These are phyloP conservation scores for Amyloporia xantha DNA, from an alignment of 768 basidiomycete genomes.

Conservation along the genomic window DNA sequence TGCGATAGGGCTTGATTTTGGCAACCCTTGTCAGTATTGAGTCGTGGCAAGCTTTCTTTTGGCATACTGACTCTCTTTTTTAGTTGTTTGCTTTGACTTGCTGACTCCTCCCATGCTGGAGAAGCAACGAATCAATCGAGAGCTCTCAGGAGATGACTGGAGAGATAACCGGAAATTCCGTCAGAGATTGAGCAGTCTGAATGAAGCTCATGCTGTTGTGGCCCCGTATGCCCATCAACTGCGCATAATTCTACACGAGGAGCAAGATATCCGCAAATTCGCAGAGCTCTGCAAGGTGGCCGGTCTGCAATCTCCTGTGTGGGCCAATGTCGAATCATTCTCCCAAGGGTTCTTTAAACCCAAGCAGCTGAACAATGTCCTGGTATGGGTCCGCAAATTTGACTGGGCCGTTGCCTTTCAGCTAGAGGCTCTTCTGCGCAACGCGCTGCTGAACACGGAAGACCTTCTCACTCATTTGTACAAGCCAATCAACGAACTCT, in stretches of 20 bases:
- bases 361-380: conserved; percentile 40
- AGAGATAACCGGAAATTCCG: conserved; percentile 42
- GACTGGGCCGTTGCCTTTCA: conserved; percentile 74
- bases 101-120: conserved; percentile 61
- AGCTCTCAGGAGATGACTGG: conserved; percentile 35
- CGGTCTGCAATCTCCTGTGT: conserved; percentile 29
- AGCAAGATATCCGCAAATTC: conserved; percentile 47
- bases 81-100: conserved; percentile 66
- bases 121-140: conserved; percentile 48
- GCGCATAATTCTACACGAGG: conserved; percentile 51
- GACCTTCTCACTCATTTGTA: conserved; percentile 44
- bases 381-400: conserved; percentile 37
- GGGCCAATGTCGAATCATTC: conserved; percentile 40
- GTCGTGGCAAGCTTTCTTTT: no score
- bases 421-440: conserved; percentile 61
- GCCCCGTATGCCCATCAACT: conserved; percentile 71
- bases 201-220: conserved; percentile 50
- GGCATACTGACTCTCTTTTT: background rate
- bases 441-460: conserved; percentile 52
- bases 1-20: conserved; percentile 51
- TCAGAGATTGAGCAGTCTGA: conserved; percentile 50
- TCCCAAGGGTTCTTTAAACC: conserved; percentile 44
- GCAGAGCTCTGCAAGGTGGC: conserved; percentile 45
- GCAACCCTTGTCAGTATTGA: conserved; percentile 55
- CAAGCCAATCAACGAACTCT: conserved; percentile 37